A percentile compares a stretch with the other conserved stretches of the same genome.
These are phyloP conservation scores for Chlorencoelia australis DNA, from an alignment of 2,329 filamentous ascomycete species.

Conservation along the genomic window DNA sequence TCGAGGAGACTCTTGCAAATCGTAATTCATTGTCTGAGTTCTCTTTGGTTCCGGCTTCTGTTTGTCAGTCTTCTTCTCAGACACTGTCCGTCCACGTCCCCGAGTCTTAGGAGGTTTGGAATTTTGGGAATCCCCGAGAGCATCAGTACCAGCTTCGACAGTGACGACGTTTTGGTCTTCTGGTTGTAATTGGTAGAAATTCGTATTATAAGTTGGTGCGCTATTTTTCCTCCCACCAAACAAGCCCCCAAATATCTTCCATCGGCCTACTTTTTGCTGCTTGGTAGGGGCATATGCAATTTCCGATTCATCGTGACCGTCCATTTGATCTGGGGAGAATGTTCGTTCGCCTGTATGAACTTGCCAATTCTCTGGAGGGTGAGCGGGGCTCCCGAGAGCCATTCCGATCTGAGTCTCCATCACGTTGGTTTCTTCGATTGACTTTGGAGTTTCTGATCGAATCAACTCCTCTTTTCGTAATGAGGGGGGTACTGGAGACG, in stretches of 20 bases:
- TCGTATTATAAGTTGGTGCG: constrained; percentile 14
- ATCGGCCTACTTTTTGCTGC: constrained; percentile 43
- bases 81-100: constrained; percentile 16
- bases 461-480: neutral
- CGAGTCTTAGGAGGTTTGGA: constrained; percentile 11
- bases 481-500: neutral
- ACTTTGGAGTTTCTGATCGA: constrained; percentile 1
- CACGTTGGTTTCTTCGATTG: constrained; percentile 1
- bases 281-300: constrained; percentile 11
- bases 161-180: constrained; percentile 10
- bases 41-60: constrained; percentile 19
- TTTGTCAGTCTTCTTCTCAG: constrained; percentile 15
- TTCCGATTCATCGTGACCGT: constrained; percentile 8
- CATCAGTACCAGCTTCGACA: constrained; percentile 6
- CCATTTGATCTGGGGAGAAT: constrained; percentile 19
- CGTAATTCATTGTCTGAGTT: constrained; percentile 18
- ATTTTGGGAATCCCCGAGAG: constrained; percentile 6
- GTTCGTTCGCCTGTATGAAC: constrained; percentile 8
- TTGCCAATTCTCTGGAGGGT: constrained; percentile 22
- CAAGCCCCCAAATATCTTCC: constrained; percentile 46
- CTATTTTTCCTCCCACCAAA: constrained; percentile 36
- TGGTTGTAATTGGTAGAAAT: constrained; percentile 25
- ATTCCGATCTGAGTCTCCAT: constrained; percentile 47
- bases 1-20: constrained; percentile 9
- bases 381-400: constrained; percentile 61